A percentile compares a stretch with the other conserved stretches of the same genome.
Conservation (phyloP, 805 yeast species). For the Scheffersomyces lignosus region DNA sequence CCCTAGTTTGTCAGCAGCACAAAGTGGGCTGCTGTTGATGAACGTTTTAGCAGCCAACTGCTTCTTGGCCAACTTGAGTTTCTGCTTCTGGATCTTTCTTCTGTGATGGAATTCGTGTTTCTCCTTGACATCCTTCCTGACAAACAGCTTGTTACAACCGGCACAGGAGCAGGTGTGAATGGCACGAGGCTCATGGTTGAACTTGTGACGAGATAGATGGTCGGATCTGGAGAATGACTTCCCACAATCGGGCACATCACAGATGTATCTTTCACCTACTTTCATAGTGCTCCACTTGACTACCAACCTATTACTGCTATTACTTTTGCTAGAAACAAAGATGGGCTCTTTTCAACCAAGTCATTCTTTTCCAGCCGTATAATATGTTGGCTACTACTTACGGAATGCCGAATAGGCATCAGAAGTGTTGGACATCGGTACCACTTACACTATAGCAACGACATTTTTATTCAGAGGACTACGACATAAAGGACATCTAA, state of each 20-base stretch:
- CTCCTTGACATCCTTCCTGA: conserved; percentile 21
- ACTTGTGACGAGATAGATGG: conserved; percentile 11
- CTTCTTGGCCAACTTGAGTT: not conserved
- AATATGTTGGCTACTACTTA: not conserved
- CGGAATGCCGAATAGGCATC: not conserved
- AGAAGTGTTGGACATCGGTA: not conserved
- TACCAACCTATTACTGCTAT: not conserved
- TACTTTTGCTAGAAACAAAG: not conserved
- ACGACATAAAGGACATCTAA: not conserved
- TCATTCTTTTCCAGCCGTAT: not conserved
- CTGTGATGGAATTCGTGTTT: conserved; percentile 21
- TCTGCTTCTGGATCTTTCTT: conserved; percentile 4
- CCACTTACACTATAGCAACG: not conserved
- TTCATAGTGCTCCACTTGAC: not conserved
- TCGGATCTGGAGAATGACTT: conserved; percentile 10
- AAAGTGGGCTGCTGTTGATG: not conserved
- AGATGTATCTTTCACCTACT: conserved; percentile 1
- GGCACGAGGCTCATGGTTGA: conserved; percentile 7
- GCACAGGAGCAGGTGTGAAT: conserved; percentile 15
- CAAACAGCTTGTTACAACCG: conserved; percentile 16
- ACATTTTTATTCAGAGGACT: not conserved
- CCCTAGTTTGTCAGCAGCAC: not conserved
- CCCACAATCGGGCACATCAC: conserved; percentile 9
- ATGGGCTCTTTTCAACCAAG: not conserved
- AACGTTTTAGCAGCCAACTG: not conserved